Evolutionary conservation across 352 stramenopile genomes (phyloP).

Genomic region (Pythium utonaiense): DNA sequence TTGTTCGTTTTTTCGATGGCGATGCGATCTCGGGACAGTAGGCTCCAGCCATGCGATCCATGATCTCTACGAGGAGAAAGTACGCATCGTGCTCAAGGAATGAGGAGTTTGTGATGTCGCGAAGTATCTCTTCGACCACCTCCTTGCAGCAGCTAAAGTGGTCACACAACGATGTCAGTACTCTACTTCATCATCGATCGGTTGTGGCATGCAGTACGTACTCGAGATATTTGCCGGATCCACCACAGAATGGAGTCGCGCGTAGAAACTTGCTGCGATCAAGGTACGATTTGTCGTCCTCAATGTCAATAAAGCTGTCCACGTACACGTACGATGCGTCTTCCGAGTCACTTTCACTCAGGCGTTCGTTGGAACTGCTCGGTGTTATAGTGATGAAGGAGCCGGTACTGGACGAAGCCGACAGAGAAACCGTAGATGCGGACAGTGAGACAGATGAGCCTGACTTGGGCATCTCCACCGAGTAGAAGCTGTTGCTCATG

Average conservation of each 20-base stretch:
- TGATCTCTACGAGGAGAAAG: conserved; percentile 60
- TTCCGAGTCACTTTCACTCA: conserved; percentile 37
- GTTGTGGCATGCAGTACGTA: conserved; percentile 24
- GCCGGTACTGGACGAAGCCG: conserved; percentile 12
- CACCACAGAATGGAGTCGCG: conserved; percentile 40
- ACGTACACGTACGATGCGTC: conserved; percentile 71
- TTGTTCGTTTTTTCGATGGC: conserved; percentile 1
- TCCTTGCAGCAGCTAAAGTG: conserved; percentile 46
- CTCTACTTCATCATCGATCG: not conserved
- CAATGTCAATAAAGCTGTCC: conserved; percentile 56
- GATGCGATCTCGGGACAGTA: conserved; percentile 44
- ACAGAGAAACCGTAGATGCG: not conserved
- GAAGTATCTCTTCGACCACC: conserved; percentile 46
- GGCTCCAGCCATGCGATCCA: conserved; percentile 68
- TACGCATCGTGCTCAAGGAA: conserved; percentile 72
- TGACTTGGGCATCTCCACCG: conserved; percentile 12
- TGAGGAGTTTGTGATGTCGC: conserved; percentile 36
- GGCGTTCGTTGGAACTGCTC: conserved; percentile 24
- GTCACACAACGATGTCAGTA: not conserved
- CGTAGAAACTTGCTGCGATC: conserved; percentile 39
- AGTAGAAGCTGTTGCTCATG: conserved; percentile 3
- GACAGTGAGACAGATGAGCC: conserved; percentile 9
- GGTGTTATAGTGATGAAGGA: conserved; percentile 18
- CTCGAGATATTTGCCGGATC: conserved; percentile 46
- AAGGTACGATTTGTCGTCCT: conserved; percentile 30